These are phyloP conservation scores for Ascosphaera pollenicola DNA, from an alignment of 2,329 filamentous ascomycete species.

Conservation along the genomic window DNA sequence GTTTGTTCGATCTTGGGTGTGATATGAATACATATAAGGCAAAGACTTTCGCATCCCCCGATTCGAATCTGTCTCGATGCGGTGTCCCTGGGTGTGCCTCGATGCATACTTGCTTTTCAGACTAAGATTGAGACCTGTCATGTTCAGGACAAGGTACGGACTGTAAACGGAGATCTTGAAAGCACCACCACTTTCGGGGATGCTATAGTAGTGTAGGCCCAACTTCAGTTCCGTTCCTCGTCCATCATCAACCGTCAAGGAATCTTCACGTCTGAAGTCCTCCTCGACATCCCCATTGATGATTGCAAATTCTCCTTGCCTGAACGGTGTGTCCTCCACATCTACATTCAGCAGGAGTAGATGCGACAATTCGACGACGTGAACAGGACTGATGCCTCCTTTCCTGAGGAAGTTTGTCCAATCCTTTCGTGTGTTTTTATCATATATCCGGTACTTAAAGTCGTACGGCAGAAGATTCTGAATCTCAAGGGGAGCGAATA, in stretches of 20 bases:
- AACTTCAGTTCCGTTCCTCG: conserved; percentile 59
- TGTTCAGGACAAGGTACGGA: conserved; percentile 86
- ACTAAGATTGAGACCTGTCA: conserved; percentile 73
- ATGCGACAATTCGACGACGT: conserved; percentile 91
- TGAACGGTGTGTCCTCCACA: conserved; percentile 90
- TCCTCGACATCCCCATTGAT: conserved; percentile 78
- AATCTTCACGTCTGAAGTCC: conserved; percentile 69
- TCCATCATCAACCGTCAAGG: conserved; percentile 62
- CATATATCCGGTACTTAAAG: conserved; percentile 98
- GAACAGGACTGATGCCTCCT: conserved; percentile 88
- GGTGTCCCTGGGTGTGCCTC: conserved; percentile 64
- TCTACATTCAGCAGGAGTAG: conserved; percentile 80
- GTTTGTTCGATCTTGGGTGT: conserved; percentile 74
- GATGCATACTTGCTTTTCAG: conserved; percentile 72
- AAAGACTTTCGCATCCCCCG: conserved; percentile 45
- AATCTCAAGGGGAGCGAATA: conserved; percentile 80
- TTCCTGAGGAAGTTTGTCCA: conserved; percentile 98
- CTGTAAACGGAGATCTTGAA: conserved; percentile 93
- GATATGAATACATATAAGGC: conserved; percentile 93
- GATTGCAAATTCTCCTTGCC: conserved; percentile 87
- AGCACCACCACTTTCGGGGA: conserved; percentile 79
- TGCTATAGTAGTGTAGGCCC: conserved; percentile 71
- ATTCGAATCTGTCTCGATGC: conserved; percentile 31
- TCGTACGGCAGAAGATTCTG: conserved; percentile 92
- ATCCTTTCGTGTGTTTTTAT: conserved; percentile 95